phyloP scores from a whole-genome alignment of 2,329 filamentous ascomycete species.

The Ascochyta viciae-villosae region DNA sequence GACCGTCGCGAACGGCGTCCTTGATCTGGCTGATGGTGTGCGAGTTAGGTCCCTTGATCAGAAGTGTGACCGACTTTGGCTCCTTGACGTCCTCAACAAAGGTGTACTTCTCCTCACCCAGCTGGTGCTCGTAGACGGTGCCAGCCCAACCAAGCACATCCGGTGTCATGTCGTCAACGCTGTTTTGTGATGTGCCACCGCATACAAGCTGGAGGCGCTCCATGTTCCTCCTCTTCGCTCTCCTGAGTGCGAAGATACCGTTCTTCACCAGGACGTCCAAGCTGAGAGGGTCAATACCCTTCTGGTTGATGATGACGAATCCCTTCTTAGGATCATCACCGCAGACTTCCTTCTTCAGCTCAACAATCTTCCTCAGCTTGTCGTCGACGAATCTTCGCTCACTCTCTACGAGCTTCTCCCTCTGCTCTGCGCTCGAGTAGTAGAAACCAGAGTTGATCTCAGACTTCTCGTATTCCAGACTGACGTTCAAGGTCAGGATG shows the following conservation, averaged over 20 bases:
- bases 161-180: slow-evolving; percentile 87
- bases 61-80: slow-evolving; percentile 93
- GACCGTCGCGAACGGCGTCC: slow-evolving; percentile 92
- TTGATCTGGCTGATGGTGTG: slow-evolving; percentile 98
- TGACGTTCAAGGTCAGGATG: slow-evolving; percentile 95
- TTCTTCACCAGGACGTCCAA: slow-evolving; percentile 98
- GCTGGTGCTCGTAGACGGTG: slow-evolving; percentile 93
- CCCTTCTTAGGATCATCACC: slow-evolving; percentile 91
- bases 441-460: slow-evolving; percentile 99
- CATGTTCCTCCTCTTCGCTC: slow-evolving; percentile 99
- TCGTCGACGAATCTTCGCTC: slow-evolving; percentile 95
- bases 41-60: slow-evolving; percentile 97
- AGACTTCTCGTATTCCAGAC: slow-evolving; percentile 97
- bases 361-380: slow-evolving; percentile 96
- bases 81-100: slow-evolving; percentile 99
- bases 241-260: slow-evolving; percentile 89
- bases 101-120: slow-evolving; percentile 99
- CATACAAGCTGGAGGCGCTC: slow-evolving; percentile 95
- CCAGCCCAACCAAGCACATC: slow-evolving; percentile 95
- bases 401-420: slow-evolving; percentile 97
- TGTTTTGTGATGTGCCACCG: slow-evolving; percentile 91
- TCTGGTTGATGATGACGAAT: slow-evolving; percentile 98
- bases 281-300: slow-evolving; percentile 96
- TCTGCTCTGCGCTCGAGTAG: slow-evolving; percentile 95
- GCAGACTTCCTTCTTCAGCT: slow-evolving; percentile 97